These are phyloP conservation scores for Tetracladium maxilliforme DNA, from an alignment of 2,329 filamentous ascomycete genomes.

Conservation along the genomic window DNA sequence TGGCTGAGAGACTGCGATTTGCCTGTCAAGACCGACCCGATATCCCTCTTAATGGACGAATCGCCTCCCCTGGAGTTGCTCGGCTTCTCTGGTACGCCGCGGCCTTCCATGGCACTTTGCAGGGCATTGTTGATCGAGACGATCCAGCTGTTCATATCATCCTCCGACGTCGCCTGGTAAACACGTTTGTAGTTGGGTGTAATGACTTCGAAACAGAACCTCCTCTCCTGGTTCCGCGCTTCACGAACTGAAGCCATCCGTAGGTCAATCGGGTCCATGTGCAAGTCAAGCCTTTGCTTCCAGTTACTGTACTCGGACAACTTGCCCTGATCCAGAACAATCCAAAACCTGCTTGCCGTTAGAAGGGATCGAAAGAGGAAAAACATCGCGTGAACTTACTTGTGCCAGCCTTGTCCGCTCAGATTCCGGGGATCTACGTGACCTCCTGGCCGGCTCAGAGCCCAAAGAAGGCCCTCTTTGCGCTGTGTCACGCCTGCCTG, in stretches of 20 bases:
- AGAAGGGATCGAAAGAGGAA: conserved; percentile 7
- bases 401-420: conserved; percentile 98
- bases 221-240: conserved; percentile 81
- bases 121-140: conserved; percentile 90
- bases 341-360: conserved; percentile 65
- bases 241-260: conserved; percentile 95
- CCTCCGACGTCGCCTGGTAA: conserved; percentile 94
- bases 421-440: conserved; percentile 91
- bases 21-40: conserved; percentile 82
- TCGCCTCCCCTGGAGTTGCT: conserved; percentile 33
- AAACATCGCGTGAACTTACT: conserved; percentile 42
- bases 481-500: conserved; percentile 46
- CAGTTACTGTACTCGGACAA: conserved; percentile 98
- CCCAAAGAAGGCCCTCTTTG: conserved; percentile 93
- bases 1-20: conserved; percentile 62
- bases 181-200: conserved; percentile 92
- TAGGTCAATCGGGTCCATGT: conserved; percentile 95
- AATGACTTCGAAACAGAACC: conserved; percentile 97
- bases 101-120: conserved; percentile 86
- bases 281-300: conserved; percentile 92
- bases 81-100: conserved; percentile 30
- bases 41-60: conserved; percentile 60
- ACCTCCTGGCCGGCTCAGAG: conserved; percentile 78
- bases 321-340: conserved; percentile 91
- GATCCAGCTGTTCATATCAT: conserved; percentile 98